A percentile compares a stretch with the other conserved stretches of the same genome.
Conservation (phyloP, 2,329 filamentous ascomycete species). For the Remersonia thermophila region DNA sequence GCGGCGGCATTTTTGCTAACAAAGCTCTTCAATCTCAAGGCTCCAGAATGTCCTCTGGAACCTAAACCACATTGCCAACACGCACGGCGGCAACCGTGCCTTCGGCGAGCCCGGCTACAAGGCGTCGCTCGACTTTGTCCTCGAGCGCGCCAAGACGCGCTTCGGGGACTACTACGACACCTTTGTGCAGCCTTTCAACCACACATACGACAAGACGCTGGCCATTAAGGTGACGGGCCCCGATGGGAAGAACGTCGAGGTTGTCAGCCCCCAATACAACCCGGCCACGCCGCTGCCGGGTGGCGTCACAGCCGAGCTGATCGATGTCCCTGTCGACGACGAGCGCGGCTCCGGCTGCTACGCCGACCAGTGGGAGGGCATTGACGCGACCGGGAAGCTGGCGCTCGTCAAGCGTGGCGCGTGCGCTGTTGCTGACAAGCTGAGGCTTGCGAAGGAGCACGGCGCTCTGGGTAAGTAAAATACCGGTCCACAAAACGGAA, state of each 20-base stretch:
- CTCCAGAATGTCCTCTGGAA: constrained; percentile 41
- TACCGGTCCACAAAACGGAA: too few species aligned
- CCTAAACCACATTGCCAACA: constrained; percentile 40
- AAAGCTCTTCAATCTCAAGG: constrained; percentile 20
- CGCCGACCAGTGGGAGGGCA: constrained; percentile 31
- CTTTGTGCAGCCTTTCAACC: constrained; percentile 33
- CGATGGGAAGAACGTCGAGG: constrained; percentile 31
- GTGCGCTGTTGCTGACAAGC: constrained; percentile 32
- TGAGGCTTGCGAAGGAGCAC: constrained; percentile 30
- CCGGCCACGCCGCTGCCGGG: constrained; percentile 28
- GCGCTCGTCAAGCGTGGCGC: constrained; percentile 32
- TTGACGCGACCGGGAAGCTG: constrained; percentile 32
- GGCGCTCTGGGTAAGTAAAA: constrained; percentile 27
- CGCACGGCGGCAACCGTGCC: constrained; percentile 47
- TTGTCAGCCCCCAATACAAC: constrained; percentile 34
- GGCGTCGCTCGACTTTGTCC: constrained; percentile 45
- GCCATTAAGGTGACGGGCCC: constrained; percentile 33
- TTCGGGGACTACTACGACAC: constrained; percentile 32
- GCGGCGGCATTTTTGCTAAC: not conserved
- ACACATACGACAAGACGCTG: constrained; percentile 31
- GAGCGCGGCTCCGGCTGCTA: constrained; percentile 29
- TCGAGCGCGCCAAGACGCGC: constrained; percentile 30
- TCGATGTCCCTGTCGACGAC: constrained; percentile 26
- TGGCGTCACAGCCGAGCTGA: constrained; percentile 22
- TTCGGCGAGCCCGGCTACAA: constrained; percentile 47